Conservation (phyloP, 1,284 basidiomycete species). For the Cryptococcus hybrid region DNA sequence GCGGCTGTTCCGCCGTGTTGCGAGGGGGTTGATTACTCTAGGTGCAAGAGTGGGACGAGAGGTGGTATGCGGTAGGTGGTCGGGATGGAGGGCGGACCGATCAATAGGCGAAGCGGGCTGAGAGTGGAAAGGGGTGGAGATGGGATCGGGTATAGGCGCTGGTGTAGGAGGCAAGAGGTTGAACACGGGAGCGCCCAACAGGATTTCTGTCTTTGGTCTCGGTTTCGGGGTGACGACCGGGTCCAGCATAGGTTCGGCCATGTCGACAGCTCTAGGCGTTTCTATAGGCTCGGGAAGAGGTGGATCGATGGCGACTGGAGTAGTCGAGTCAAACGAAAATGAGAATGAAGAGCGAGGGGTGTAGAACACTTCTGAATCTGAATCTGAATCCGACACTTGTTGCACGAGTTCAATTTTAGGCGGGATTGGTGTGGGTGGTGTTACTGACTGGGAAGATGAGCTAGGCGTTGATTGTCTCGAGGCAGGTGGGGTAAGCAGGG, state of each 20-base stretch:
- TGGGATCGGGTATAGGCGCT: constrained; percentile 26
- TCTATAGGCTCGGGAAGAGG: neutral
- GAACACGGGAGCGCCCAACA: constrained; percentile 10
- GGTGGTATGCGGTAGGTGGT: constrained; percentile 2
- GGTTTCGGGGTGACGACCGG: constrained; percentile 10
- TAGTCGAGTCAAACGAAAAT: neutral
- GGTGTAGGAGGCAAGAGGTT: constrained; percentile 37
- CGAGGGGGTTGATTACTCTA: neutral
- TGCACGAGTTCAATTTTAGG: constrained; percentile 1
- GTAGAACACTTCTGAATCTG: constrained; percentile 24
- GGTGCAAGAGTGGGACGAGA: neutral
- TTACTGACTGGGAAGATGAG: constrained; percentile 9
- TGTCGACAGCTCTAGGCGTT: neutral
- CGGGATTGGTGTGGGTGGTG: neutral
- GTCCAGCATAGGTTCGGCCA: neutral
- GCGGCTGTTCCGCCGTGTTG: neutral
- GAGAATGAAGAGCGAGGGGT: constrained; percentile 22
- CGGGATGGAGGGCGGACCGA: constrained; percentile 15
- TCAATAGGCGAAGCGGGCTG: constrained; percentile 7
- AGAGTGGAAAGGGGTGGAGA: constrained; percentile 26
- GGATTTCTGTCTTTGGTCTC: neutral
- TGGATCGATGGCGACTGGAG: neutral
- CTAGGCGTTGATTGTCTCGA: constrained; percentile 20
- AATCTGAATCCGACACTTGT: constrained; percentile 12
- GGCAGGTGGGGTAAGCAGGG: constrained; percentile 11